Base-by-base conservation (phyloP, 306 rosid genomes). In the Cucurbita moschata region DNA sequence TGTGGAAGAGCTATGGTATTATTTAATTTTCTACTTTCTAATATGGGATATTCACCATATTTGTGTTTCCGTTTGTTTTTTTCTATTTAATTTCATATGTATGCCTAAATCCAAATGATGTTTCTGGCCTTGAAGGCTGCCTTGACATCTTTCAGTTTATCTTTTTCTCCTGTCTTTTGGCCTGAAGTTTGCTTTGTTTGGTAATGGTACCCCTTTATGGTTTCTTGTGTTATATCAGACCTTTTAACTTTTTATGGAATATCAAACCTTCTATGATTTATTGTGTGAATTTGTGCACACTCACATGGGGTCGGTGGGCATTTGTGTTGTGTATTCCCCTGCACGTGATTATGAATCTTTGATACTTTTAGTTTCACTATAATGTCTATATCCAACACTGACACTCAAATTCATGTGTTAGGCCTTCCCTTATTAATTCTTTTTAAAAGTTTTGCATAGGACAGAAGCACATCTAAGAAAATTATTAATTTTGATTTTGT, bases 1-100 rank as follows among this genome's bases (percentile, higher is more conserved):
- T 46, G 99, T 95, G 82, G 99, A 95, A 86, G 99, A 95, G 82
- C 87, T 95, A 73, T 95, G 99, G 99, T 95, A 91, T 68, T 59
- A 59, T 74, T 74, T 65, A 8, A 51, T 62, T 64, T 65, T 39
- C 30, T 52, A 37, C 6, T 52, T 30, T 50, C 43, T 52, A 19
- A 47, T 72, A 62, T 8, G 23, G 23, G 55, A 60, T 37, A 9
- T 72, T 57, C 37, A 52, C 62, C 11, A 26, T 47, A 54, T 60
- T n/a, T 71, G 37, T 50, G 37, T 74, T 43, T 38, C 18, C 30
- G 15, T 21, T 47, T 30, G 50, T 21, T 80, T 55, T 38, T 10
- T 53, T 38, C 53, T 65, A 65, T 10, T 40, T 65, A 16, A 18
- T 16, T 4, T 64, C 4, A 4, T 64, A 64, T 4, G 23, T 9